phyloP scores from a whole-genome alignment of 495 filamentous ascomycete species.

The Neurospora sublineolata region DNA sequence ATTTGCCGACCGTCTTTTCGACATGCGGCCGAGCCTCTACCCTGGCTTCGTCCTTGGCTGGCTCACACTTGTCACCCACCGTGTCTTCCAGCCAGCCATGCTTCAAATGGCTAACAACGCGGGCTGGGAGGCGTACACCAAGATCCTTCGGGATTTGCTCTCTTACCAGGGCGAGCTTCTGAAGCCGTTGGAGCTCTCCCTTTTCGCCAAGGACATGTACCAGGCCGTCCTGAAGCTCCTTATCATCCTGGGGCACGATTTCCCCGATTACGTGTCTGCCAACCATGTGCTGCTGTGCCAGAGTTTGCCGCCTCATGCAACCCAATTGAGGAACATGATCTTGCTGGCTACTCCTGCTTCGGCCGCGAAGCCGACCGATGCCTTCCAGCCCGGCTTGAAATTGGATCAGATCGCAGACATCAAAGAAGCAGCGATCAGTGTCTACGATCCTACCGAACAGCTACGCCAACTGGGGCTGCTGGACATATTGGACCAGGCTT shows the following conservation, averaged over 20 bases:
- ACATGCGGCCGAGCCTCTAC: constrained; percentile 63
- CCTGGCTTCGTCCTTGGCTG: constrained; percentile 77
- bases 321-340: constrained; percentile 81
- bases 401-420: constrained; percentile 72
- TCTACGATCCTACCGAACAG: constrained; percentile 45
- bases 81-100: constrained; percentile 73
- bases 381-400: constrained; percentile 67
- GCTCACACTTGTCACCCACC: constrained; percentile 71
- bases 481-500: constrained; percentile 51
- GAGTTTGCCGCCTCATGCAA: constrained; percentile 71
- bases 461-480: constrained; percentile 54
- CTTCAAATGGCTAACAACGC: constrained; percentile 55
- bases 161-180: constrained; percentile 68
- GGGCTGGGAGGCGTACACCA: constrained; percentile 66
- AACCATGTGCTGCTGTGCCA: constrained; percentile 79
- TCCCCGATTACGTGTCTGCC: constrained; percentile 81
- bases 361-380: constrained; percentile 67
- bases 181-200: constrained; percentile 57
- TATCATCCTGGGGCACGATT: constrained; percentile 83
- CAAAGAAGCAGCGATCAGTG: constrained; percentile 49
- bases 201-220: constrained; percentile 70
- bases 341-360: constrained; percentile 72
- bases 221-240: constrained; percentile 71
- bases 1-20: constrained; percentile 62
- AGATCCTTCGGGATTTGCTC: constrained; percentile 64